These are phyloP conservation scores for Kodamaea neixiangensis DNA, from an alignment of 805 yeast species.

Conservation along the genomic window DNA sequence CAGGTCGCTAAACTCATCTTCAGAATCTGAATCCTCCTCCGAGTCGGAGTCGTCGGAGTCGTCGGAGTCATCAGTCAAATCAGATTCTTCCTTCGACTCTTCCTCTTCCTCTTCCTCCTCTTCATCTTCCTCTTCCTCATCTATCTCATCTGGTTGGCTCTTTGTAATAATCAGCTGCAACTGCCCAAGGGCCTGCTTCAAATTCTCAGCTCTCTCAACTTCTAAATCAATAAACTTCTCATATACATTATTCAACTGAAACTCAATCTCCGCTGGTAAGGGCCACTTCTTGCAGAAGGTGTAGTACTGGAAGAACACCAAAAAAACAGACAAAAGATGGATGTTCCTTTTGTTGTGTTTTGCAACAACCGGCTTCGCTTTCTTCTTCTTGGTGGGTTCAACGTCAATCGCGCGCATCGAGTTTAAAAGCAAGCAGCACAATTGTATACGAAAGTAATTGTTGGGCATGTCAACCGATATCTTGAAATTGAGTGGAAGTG, in stretches of 20 bases:
- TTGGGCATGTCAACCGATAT: conserved; percentile 60
- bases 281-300: conserved; percentile 60
- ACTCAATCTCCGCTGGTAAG: conserved; percentile 62
- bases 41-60: conserved; percentile 6
- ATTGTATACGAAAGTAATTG: conserved; percentile 70
- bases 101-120: conserved; percentile 17
- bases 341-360: conserved; percentile 1
- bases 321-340: conserved; percentile 4
- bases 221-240: conserved; percentile 25
- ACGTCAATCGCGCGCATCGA: conserved; percentile 12
- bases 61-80: conserved; percentile 15
- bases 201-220: conserved; percentile 29
- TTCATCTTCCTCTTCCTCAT: conserved; percentile 13
- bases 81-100: conserved; percentile 19
- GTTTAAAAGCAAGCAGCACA: conserved; percentile 38
- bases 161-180: conserved; percentile 1
- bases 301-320: conserved; percentile 72
- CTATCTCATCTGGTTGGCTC: conserved; percentile 18
- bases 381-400: neutral
- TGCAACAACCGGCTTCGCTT: conserved; percentile 1
- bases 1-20: conserved; percentile 14
- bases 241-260: conserved; percentile 50
- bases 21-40: conserved; percentile 12
- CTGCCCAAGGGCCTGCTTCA: neutral
- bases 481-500: conserved; percentile 49